Evolutionary conservation across 2,329 filamentous ascomycete genomes (phyloP), one percentile per base, ranked within the genome.

Genomic region (Reticulascus tulasneorum): DNA sequence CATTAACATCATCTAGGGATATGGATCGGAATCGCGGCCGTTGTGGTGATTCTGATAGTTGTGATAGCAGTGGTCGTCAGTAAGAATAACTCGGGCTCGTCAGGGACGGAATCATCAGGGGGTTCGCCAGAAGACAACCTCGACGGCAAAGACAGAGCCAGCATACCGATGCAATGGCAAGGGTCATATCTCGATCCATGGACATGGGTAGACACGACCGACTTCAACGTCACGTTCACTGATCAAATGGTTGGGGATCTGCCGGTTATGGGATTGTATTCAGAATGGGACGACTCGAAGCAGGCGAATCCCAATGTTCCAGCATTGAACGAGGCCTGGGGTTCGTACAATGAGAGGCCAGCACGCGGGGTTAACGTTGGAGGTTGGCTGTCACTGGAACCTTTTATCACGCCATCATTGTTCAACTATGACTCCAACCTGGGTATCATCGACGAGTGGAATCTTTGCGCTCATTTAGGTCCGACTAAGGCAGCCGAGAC

Each of bases 141-240:
- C 5, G 59, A 69, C 42, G 68, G 69, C 17, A 66, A 79, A 35
- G 70, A 73, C 34, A 66, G 69, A 18, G 63, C 66, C 46, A 73
- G 69, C 38, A 76, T 86, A 32, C 85, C 85, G 40, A 63, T 66
- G 38, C 71, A 71, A 43, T 89, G 79, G 51, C 80, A 77, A 58
- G 87, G 81, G 11, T 86, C 84, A 3, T 82, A 85, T 45, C 71
- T 95, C 15, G 90, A 98, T 54, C 93, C 93, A 0, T 94, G 88
- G 59, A 81, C 83, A 3, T 98, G 93, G 93, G 84, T 85, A 47
- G 84, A 94, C 49, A 96, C 90, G 1, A 75, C 72, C 0, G 88
- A 90, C 52, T 95, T 97, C 68, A 98, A 98, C 56, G 75, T 91
- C 43, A 97, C 93, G 0, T 98, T 94, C 57, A 98, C 93, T 1